A percentile compares a stretch with the other conserved stretches of the same genome.
phyloP scores from a whole-genome alignment of 768 basidiomycete genomes.

The Pluteus cervinus region DNA sequence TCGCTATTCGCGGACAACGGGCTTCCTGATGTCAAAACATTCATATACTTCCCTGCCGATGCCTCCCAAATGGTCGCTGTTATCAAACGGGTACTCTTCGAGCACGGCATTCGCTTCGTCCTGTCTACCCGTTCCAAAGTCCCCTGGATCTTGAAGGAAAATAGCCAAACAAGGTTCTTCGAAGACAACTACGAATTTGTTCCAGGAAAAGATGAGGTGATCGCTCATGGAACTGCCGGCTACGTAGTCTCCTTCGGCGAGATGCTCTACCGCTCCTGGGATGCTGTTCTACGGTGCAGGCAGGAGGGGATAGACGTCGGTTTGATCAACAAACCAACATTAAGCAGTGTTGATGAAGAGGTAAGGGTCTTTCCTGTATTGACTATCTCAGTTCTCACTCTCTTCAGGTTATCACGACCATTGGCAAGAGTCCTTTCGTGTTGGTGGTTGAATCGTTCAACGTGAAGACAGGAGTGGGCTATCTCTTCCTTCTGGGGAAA shows the following conservation, averaged over 20 bases:
- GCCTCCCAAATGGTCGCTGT: conserved; percentile 74
- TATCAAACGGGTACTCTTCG: conserved; percentile 75
- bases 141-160: conserved; percentile 76
- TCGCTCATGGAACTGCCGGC: conserved; percentile 70
- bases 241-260: conserved; percentile 86
- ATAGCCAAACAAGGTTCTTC: conserved; percentile 62
- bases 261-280: conserved; percentile 79
- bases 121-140: conserved; percentile 90
- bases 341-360: conserved; percentile 82
- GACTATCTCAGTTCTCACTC: not conserved
- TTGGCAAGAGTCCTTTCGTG: conserved; percentile 71
- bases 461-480: conserved; percentile 76
- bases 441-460: conserved; percentile 83
- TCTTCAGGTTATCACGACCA: conserved; percentile 55
- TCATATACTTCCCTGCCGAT: conserved; percentile 87
- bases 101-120: conserved; percentile 76
- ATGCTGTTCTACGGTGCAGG: conserved; percentile 73
- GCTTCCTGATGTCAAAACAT: conserved; percentile 71
- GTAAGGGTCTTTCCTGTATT: conserved; percentile 22
- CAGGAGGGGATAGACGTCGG: conserved; percentile 75
- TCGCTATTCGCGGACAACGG: conserved; percentile 87
- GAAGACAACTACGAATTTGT: conserved; percentile 70
- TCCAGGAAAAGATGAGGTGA: conserved; percentile 81
- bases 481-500: not conserved
- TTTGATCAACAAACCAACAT: conserved; percentile 78